These are phyloP conservation scores for Letharia columbiana DNA, from an alignment of 495 filamentous ascomycete genomes.

Conservation along the genomic window DNA sequence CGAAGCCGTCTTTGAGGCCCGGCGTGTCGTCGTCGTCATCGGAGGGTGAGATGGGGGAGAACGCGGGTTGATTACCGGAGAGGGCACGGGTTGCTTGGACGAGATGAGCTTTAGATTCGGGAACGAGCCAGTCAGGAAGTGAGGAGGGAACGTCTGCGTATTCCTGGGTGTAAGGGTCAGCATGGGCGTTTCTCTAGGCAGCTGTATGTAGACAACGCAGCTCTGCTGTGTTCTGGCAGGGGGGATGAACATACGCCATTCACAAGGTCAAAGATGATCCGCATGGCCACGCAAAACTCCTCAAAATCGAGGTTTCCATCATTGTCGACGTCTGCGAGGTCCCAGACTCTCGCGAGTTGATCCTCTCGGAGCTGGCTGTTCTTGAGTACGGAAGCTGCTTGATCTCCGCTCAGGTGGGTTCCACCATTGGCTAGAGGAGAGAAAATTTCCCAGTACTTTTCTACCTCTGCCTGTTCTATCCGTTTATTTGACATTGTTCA, in stretches of 20 bases:
- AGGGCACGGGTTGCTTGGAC: slow-evolving; percentile 83
- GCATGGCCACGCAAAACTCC: slow-evolving; percentile 98
- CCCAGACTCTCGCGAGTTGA: slow-evolving; percentile 94
- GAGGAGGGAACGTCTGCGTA: slow-evolving; percentile 71
- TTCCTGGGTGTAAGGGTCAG: slow-evolving; percentile 48
- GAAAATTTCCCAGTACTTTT: slow-evolving; percentile 99
- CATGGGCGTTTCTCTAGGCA: neutral
- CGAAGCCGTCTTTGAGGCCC: slow-evolving; percentile 89
- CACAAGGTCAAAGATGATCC: slow-evolving; percentile 89
- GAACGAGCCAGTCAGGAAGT: slow-evolving; percentile 91
- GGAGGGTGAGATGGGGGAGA: slow-evolving; percentile 61
- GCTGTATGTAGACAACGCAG: neutral
- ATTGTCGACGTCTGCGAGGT: slow-evolving; percentile 91
- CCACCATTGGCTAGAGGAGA: slow-evolving; percentile 70
- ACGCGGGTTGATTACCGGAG: slow-evolving; percentile 61
- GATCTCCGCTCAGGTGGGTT: slow-evolving; percentile 75
- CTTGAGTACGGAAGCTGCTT: slow-evolving; percentile 90
- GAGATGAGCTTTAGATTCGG: slow-evolving; percentile 91
- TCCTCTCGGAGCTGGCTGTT: slow-evolving; percentile 90
- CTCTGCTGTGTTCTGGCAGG: neutral
- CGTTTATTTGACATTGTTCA: slow-evolving; percentile 63
- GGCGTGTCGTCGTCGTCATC: slow-evolving; percentile 66
- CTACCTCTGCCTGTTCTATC: slow-evolving; percentile 92
- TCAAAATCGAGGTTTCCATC: slow-evolving; percentile 98
- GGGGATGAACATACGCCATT: slow-evolving; percentile 64